A percentile compares a stretch with the other conserved stretches of the same genome.
These are phyloP conservation scores for Mrakia blollopis DNA, from an alignment of 768 basidiomycete genomes.

Conservation along the genomic window DNA sequence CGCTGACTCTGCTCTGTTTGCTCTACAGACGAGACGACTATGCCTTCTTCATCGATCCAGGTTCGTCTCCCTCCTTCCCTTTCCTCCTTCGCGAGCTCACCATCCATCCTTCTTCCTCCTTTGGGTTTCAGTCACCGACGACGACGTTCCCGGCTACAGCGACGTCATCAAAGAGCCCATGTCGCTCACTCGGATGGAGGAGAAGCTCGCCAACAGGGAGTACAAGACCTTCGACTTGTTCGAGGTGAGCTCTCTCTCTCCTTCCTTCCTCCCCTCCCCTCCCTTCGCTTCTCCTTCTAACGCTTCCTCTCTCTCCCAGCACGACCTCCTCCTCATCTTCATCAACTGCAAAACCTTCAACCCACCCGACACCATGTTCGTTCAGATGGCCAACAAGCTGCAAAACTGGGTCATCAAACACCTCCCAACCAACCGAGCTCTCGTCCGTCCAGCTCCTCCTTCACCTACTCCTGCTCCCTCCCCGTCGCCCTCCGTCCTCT, in stretches of 20 bases:
- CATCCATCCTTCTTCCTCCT: neutral
- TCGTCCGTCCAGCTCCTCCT: constrained; percentile 18
- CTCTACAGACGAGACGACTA: constrained; percentile 20
- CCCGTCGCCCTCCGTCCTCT: neutral
- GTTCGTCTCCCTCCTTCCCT: neutral
- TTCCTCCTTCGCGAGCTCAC: constrained; percentile 5
- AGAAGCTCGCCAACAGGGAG: constrained; percentile 69
- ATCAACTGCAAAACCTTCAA: constrained; percentile 91
- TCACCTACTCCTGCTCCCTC: constrained; percentile 8
- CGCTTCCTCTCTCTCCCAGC: constrained; percentile 45
- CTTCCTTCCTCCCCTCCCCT: neutral
- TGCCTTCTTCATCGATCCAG: constrained; percentile 29
- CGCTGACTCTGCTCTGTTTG: neutral
- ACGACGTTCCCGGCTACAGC: constrained; percentile 48
- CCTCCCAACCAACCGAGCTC: constrained; percentile 18
- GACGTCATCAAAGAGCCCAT: constrained; percentile 89
- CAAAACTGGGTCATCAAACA: constrained; percentile 24
- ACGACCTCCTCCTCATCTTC: constrained; percentile 91
- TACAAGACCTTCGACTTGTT: constrained; percentile 49
- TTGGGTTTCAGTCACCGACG: constrained; percentile 13
- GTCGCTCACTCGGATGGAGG: constrained; percentile 84
- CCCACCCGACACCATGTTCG: constrained; percentile 61
- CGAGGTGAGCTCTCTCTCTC: constrained; percentile 34
- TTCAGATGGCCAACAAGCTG: constrained; percentile 27
- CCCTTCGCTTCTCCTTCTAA: neutral